Conservation (phyloP, 129 eudicot species). For the Cynara cardunculus region DNA sequence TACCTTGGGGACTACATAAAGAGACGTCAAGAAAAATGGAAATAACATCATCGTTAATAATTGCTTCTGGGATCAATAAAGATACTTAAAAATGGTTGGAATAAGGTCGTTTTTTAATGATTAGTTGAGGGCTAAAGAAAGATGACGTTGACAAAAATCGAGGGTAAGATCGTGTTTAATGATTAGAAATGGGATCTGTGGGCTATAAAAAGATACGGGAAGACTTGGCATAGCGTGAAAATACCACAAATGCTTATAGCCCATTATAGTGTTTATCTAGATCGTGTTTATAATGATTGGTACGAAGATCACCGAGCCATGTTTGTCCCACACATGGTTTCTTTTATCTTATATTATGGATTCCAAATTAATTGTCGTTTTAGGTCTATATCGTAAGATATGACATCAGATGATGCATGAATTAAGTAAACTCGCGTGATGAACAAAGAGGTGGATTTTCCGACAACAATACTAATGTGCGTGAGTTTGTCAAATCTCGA, state of each 20-base stretch:
- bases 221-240: background rate
- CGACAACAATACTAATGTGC: too few species aligned
- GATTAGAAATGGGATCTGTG: background rate
- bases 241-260: background rate
- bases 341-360: background rate
- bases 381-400: background rate
- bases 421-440: background rate
- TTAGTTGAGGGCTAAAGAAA: constrained; percentile 6
- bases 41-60: background rate
- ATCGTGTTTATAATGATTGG: constrained; percentile 3
- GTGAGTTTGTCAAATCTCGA: background rate
- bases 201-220: constrained; percentile 7
- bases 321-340: constrained; percentile 15
- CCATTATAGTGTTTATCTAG: background rate
- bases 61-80: constrained; percentile 10
- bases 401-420: background rate
- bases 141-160: constrained; percentile 19
- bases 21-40: background rate
- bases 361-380: background rate
- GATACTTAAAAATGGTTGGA: constrained; percentile 1
- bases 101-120: constrained; percentile 17
- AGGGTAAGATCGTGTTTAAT: constrained; percentile 12
- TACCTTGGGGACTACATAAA: constrained; percentile 23
- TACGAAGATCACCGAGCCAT: background rate
- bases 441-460: too few species aligned